phyloP scores from a whole-genome alignment of 169 alveolate species.

The Plasmodium berghei region DNA sequence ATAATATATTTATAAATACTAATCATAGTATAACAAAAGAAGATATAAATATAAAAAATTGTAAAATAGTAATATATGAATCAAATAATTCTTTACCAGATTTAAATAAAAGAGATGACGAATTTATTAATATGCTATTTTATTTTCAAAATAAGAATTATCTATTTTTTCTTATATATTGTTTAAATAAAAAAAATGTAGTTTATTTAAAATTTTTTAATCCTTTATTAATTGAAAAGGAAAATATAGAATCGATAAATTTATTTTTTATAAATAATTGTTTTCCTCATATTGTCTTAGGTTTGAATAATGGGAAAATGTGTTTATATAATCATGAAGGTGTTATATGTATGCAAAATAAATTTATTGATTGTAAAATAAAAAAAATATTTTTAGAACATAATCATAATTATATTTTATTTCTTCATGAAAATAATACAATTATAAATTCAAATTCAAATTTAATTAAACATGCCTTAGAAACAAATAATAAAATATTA shows the following conservation, averaged over 20 bases:
- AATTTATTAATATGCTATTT: constrained; percentile 51
- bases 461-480: constrained; percentile 51
- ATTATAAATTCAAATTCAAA: constrained; percentile 39
- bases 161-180: constrained; percentile 49
- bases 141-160: constrained; percentile 70
- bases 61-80: constrained; percentile 54
- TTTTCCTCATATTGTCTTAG: constrained; percentile 72
- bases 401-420: constrained; percentile 36
- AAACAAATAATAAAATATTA: constrained; percentile 24
- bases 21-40: constrained; percentile 53
- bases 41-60: constrained; percentile 53
- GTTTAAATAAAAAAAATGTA: constrained; percentile 62
- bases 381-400: constrained; percentile 33
- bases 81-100: constrained; percentile 14
- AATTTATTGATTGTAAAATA: constrained; percentile 47
- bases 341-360: constrained; percentile 64
- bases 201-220: constrained; percentile 60
- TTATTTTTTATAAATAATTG: constrained; percentile 58
- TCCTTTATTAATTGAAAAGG: constrained; percentile 62
- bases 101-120: constrained; percentile 24
- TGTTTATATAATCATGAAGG: constrained; percentile 72
- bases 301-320: constrained; percentile 53
- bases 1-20: constrained; percentile 51
- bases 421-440: constrained; percentile 57
- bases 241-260: constrained; percentile 47